Conservation (phyloP, 2,329 filamentous ascomycete genomes). For the Proliferodiscus dingleyae region DNA sequence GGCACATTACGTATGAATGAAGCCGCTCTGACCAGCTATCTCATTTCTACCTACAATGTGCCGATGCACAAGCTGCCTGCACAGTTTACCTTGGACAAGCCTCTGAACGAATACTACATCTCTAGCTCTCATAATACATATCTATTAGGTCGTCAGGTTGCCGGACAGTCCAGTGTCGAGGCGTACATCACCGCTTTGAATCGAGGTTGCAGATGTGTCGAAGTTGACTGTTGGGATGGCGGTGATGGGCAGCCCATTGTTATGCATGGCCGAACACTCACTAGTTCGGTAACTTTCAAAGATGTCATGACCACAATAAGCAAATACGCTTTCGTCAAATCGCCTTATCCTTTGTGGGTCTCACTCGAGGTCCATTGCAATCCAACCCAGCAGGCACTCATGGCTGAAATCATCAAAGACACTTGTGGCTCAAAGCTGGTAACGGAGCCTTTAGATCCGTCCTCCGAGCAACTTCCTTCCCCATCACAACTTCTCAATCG, state of each 20-base stretch:
- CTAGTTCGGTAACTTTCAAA: slow-evolving; percentile 80
- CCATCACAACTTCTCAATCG: slow-evolving; percentile 79
- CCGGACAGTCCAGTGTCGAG: slow-evolving; percentile 86
- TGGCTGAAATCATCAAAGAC: slow-evolving; percentile 85
- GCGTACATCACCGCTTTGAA: slow-evolving; percentile 87
- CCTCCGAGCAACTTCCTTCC: slow-evolving; percentile 67
- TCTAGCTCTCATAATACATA: slow-evolving; percentile 99
- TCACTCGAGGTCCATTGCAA: slow-evolving; percentile 95
- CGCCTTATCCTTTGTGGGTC: slow-evolving; percentile 85
- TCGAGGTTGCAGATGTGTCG: slow-evolving; percentile 88
- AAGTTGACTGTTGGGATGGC: slow-evolving; percentile 98
- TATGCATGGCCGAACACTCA: slow-evolving; percentile 85
- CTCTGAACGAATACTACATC: slow-evolving; percentile 95
- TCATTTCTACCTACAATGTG: slow-evolving; percentile 70
- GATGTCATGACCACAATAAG: slow-evolving; percentile 92
- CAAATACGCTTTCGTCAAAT: slow-evolving; percentile 86
- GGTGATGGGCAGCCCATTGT: slow-evolving; percentile 82
- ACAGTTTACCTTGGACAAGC: slow-evolving; percentile 66
- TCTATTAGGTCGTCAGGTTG: slow-evolving; percentile 83
- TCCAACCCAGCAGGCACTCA: slow-evolving; percentile 72
- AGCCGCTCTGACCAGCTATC: slow-evolving; percentile 70
- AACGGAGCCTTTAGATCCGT: slow-evolving; percentile 66
- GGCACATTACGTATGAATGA: slow-evolving; percentile 63
- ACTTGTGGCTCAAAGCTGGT: slow-evolving; percentile 79
- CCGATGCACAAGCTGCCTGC: slow-evolving; percentile 58